A percentile compares a stretch with the other conserved stretches of the same genome.
Conservation (phyloP, 352 stramenopile species). For the Phytophthora brassicae region DNA sequence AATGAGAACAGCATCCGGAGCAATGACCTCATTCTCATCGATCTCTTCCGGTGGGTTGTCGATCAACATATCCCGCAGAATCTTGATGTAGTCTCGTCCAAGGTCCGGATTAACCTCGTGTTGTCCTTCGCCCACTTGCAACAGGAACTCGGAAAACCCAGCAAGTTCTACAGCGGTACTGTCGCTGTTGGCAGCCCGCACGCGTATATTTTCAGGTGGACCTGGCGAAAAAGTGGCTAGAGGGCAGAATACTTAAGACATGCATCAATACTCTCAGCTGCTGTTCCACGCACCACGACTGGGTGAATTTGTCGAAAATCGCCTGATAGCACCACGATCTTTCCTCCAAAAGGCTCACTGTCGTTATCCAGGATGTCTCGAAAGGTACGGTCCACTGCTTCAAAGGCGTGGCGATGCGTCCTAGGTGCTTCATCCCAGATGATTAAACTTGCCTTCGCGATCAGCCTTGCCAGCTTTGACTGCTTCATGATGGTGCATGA, state of each 20-base stretch:
- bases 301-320: slow-evolving; percentile 27
- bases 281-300: slow-evolving; percentile 7
- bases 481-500: too few species aligned
- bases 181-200: not conserved
- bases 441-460: too few species aligned
- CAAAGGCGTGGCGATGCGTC: slow-evolving; percentile 1
- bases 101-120: not conserved
- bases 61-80: not conserved
- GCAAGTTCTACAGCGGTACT: not conserved
- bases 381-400: slow-evolving; percentile 29
- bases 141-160: not conserved
- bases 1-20: too few species aligned
- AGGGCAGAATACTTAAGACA: not conserved
- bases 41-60: not conserved
- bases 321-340: slow-evolving; percentile 23
- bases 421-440: too few species aligned
- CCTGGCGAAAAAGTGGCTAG: not conserved
- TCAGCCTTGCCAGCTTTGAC: too few species aligned
- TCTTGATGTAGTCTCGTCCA: not conserved
- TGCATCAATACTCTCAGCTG: slow-evolving; percentile 9
- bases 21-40: not conserved
- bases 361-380: slow-evolving; percentile 10
- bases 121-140: not conserved
- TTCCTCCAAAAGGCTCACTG: slow-evolving; percentile 29
- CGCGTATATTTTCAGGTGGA: slow-evolving; percentile 5